Evolutionary conservation across 441 rosid species (phyloP), one percentile per base, ranked within the genome.

Genomic region (Capsella rubella): DNA sequence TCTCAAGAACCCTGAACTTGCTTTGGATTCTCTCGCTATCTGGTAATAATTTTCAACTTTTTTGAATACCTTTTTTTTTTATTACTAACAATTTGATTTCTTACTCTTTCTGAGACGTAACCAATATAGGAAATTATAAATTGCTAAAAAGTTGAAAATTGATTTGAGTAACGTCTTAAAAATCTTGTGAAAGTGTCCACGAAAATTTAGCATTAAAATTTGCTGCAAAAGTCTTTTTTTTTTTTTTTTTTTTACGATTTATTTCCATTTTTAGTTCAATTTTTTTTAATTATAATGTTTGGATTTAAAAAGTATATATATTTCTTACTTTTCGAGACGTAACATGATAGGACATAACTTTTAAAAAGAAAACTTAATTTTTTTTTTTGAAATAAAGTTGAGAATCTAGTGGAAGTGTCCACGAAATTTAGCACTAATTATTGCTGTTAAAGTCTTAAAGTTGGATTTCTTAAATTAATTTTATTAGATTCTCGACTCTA

Each of bases 11-110:
- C 82, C 87, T 46, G 86, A 82, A 15, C 47, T 80, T 28, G 75
- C 86, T 3, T 66, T 84, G 83, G 83, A 79, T 45, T 76, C 89
- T 43, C 77, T 85, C 4, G 71, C 87, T 0, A 60, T 83, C 39
- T 83, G 87, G 89, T 85, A 69, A 77, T 13, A 0, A 2, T 14
- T 40, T 27, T 5, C 0, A 1, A 14, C 4, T 34, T 10, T 16
- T 32, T 65, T 3, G 0, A 21, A 21, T 13, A 14, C 1, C 5
- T 27, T 13, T 29, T 31, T 14, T 37, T 37, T 37, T 18, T 4
- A 35, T 9, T 9, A 9, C 35, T 10, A 58, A 21, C 1, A 2
- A 3, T 18, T 58, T 18, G 6, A 35, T 35, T 35, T 18, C 10
- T 37, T 37, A 3, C 16, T 8, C 25, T 18, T 35, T 58, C 35